phyloP scores from a whole-genome alignment of 2,329 filamentous ascomycete genomes.

The Ophiostoma triangulosporum region DNA sequence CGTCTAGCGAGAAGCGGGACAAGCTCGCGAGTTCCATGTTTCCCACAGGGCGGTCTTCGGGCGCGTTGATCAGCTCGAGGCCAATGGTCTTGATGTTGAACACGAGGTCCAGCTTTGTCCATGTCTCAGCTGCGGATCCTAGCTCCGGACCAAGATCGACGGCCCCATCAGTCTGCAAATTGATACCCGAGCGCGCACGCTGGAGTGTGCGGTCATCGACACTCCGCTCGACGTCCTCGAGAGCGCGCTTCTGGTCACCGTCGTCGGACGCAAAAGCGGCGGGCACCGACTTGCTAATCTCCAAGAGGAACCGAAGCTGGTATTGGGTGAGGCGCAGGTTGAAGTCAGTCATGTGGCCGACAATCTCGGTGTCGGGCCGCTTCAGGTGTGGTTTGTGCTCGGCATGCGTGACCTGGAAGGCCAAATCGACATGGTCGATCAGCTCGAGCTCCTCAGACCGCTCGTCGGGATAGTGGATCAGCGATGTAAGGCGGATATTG shows the following conservation, averaged over 20 bases:
- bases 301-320: slow-evolving; percentile 79
- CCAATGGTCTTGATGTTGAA: slow-evolving; percentile 84
- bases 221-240: slow-evolving; percentile 56
- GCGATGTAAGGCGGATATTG: slow-evolving; percentile 81
- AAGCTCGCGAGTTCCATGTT: slow-evolving; percentile 68
- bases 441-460: slow-evolving; percentile 79
- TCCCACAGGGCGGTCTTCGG: slow-evolving; percentile 63
- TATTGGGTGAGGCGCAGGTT: slow-evolving; percentile 82
- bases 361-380: slow-evolving; percentile 80
- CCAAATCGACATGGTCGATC: slow-evolving; percentile 91
- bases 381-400: slow-evolving; percentile 68
- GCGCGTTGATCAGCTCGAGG: slow-evolving; percentile 70
- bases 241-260: slow-evolving; percentile 54
- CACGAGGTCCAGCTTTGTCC: slow-evolving; percentile 86
- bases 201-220: slow-evolving; percentile 45
- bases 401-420: slow-evolving; percentile 81
- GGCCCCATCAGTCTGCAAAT: background rate
- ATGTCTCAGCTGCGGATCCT: slow-evolving; percentile 53
- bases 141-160: slow-evolving; percentile 56
- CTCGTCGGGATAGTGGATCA: slow-evolving; percentile 65
- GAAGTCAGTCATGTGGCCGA: slow-evolving; percentile 84
- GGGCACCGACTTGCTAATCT: slow-evolving; percentile 77
- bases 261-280: slow-evolving; percentile 53
- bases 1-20: slow-evolving; percentile 86
- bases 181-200: slow-evolving; percentile 31